These are phyloP conservation scores for Boletus pseudopeckii DNA, from an alignment of 768 basidiomycete genomes.

Conservation along the genomic window DNA sequence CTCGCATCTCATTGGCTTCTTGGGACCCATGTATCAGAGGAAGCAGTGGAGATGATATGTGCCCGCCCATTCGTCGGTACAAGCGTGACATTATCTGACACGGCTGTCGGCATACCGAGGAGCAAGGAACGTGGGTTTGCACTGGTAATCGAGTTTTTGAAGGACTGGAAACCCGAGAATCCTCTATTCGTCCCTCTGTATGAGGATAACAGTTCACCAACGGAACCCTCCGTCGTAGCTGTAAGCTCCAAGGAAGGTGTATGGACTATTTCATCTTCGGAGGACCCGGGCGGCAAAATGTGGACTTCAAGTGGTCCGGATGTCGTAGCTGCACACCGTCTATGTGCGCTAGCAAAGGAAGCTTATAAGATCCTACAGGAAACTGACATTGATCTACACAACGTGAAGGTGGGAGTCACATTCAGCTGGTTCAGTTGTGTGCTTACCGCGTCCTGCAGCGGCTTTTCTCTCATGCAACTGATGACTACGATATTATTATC, in stretches of 20 bases:
- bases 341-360: slow-evolving; percentile 71
- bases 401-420: slow-evolving; percentile 53
- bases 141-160: slow-evolving; percentile 65
- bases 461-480: slow-evolving; percentile 80
- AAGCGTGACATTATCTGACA: slow-evolving; percentile 29
- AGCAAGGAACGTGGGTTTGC: slow-evolving; percentile 84
- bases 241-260: slow-evolving; percentile 43
- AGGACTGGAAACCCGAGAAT: slow-evolving; percentile 80
- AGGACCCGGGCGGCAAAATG: slow-evolving; percentile 66
- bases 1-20: slow-evolving; percentile 87
- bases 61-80: slow-evolving; percentile 71
- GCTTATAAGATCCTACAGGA: slow-evolving; percentile 59
- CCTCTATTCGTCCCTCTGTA: slow-evolving; percentile 76
- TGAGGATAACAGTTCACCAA: slow-evolving; percentile 15
- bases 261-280: slow-evolving; percentile 78
- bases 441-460: slow-evolving; percentile 41
- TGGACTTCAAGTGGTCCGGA: slow-evolving; percentile 76
- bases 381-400: slow-evolving; percentile 46
- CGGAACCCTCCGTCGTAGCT: slow-evolving; percentile 23
- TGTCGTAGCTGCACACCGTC: slow-evolving; percentile 66
- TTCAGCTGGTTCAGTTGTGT: neutral
- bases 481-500: slow-evolving; percentile 84
- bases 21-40: slow-evolving; percentile 63
- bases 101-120: slow-evolving; percentile 51
- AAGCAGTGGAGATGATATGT: slow-evolving; percentile 83